Evolutionary conservation across 2,329 filamentous ascomycete genomes (phyloP).

Genomic region (Zalaria sp.): DNA sequence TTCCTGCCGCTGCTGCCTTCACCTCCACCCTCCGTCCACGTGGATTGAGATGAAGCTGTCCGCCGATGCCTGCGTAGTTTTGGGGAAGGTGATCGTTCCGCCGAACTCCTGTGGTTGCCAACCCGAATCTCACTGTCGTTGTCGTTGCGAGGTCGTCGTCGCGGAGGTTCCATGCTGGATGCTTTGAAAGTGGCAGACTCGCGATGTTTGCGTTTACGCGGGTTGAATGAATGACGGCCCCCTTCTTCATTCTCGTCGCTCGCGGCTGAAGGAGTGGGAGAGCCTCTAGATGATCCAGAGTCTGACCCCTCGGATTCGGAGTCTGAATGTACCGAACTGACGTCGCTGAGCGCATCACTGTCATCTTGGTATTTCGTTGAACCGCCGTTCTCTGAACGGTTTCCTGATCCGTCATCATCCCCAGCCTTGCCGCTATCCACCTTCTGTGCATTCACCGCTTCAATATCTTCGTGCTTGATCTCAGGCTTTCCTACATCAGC

Average conservation of each 20-base stretch:
- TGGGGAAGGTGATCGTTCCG: slow-evolving; percentile 45
- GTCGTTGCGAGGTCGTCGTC: slow-evolving; percentile 4
- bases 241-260: slow-evolving; percentile 4
- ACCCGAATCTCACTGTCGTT: background rate
- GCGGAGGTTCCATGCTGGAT: slow-evolving; percentile 1
- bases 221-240: slow-evolving; percentile 14
- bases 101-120: slow-evolving; percentile 2
- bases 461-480: slow-evolving; percentile 25
- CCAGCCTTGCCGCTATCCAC: background rate
- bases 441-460: slow-evolving; percentile 5
- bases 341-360: slow-evolving; percentile 16
- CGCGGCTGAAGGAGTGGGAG: background rate
- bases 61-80: slow-evolving; percentile 44
- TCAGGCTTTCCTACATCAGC: slow-evolving; percentile 1
- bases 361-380: background rate
- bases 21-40: slow-evolving; percentile 35
- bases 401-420: background rate
- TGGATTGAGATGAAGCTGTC: slow-evolving; percentile 50
- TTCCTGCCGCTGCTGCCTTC: slow-evolving; percentile 9
- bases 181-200: slow-evolving; percentile 16
- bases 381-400: slow-evolving; percentile 1
- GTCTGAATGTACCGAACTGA: slow-evolving; percentile 15
- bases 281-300: background rate
- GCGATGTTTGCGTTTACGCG: slow-evolving; percentile 22
- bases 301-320: background rate